Evolutionary conservation across 2,329 filamentous ascomycete species (phyloP).

Genomic region (Neopestalotiopsis rosae): DNA sequence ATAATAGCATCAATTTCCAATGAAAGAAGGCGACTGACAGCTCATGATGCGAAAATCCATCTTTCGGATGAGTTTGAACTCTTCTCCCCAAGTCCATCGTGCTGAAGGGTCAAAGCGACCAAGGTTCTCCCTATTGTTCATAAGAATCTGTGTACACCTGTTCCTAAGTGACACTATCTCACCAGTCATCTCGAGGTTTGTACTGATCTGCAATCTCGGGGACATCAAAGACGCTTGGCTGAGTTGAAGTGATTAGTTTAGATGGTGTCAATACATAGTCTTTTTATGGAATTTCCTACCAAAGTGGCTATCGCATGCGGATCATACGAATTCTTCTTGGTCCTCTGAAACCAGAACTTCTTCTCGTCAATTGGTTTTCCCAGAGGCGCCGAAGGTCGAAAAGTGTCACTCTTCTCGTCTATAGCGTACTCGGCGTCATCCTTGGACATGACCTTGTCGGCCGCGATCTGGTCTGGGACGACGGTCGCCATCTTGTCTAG

Average conservation of each 20-base stretch:
- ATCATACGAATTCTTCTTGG: conserved; percentile 27
- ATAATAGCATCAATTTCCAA: no score
- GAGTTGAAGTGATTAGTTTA: conserved; percentile 24
- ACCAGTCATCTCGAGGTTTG: conserved; percentile 35
- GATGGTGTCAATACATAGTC: not conserved
- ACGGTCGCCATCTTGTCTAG: conserved; percentile 31
- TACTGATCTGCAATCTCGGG: conserved; percentile 45
- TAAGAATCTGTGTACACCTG: not conserved
- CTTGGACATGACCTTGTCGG: conserved; percentile 21
- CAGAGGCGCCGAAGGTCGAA: conserved; percentile 27
- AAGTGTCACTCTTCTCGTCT: conserved; percentile 20
- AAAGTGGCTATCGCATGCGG: conserved; percentile 32
- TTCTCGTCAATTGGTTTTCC: conserved; percentile 32
- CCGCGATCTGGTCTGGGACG: conserved; percentile 22
- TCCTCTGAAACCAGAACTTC: conserved; percentile 40
- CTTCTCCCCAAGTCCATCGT: conserved; percentile 39
- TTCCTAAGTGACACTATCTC: not conserved
- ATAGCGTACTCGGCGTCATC: conserved; percentile 26
- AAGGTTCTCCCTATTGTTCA: conserved; percentile 32
- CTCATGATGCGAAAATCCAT: conserved; percentile 43
- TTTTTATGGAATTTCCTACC: conserved; percentile 21
- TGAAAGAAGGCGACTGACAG: not conserved
- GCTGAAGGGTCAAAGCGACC: conserved; percentile 38
- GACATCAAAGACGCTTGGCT: conserved; percentile 52
- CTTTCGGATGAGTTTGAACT: conserved; percentile 34